Evolutionary conservation across 2,329 filamentous ascomycete species (phyloP).

Genomic region (Ophiocordyceps robertsii): DNA sequence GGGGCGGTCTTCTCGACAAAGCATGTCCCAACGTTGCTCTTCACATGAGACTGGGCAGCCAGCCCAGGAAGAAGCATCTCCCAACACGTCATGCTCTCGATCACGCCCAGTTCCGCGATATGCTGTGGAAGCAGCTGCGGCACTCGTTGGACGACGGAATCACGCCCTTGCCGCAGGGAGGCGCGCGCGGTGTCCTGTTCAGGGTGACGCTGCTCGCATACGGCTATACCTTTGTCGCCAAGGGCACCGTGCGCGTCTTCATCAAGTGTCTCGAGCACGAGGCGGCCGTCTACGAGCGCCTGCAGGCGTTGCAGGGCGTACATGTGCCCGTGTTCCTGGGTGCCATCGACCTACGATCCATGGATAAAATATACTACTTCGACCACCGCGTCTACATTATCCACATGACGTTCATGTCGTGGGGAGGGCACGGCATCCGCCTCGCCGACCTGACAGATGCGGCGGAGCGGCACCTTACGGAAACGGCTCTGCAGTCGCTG

Average conservation of each 20-base stretch:
- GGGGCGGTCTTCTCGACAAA: too few relatives aligned
- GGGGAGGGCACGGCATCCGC: too few relatives aligned
- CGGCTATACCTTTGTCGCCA: slow-evolving; percentile 29
- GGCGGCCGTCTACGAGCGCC: slow-evolving; percentile 19
- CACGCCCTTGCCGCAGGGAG: slow-evolving; percentile 10
- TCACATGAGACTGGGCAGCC: too few relatives aligned
- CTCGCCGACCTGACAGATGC: too few relatives aligned
- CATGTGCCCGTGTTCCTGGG: slow-evolving; percentile 24
- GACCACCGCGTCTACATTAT: too few relatives aligned
- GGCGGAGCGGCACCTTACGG: too few relatives aligned
- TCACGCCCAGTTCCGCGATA: slow-evolving; percentile 13
- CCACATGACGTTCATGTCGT: too few relatives aligned
- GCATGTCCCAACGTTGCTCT: too few relatives aligned
- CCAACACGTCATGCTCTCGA: slow-evolving; percentile 13
- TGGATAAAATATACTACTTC: too few relatives aligned
- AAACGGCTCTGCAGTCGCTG: too few relatives aligned
- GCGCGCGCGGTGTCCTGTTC: slow-evolving; percentile 26
- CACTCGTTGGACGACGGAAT: slow-evolving; percentile 17
- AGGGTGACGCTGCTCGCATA: slow-evolving; percentile 23
- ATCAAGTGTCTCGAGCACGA: slow-evolving; percentile 20
- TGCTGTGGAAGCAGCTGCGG: slow-evolving; percentile 17
- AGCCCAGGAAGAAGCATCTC: background rate
- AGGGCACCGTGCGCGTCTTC: slow-evolving; percentile 23
- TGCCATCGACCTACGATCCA: too few relatives aligned
- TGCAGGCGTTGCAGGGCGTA: slow-evolving; percentile 18